Conservation (phyloP, 176 grass and related monocot genomes). For the Eremochloa ophiuroides region DNA sequence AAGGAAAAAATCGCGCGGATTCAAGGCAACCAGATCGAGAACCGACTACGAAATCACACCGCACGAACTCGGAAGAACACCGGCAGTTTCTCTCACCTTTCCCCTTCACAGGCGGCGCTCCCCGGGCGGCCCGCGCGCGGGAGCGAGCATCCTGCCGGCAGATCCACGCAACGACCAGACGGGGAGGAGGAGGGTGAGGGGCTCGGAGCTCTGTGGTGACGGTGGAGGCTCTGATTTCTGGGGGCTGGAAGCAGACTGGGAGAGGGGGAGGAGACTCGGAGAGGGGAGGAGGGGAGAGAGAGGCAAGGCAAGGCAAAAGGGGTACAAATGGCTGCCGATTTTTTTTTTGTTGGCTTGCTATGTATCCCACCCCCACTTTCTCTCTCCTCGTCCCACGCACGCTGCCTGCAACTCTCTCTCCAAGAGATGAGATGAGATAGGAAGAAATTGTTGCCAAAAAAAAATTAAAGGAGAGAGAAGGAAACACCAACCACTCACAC, state of each 20-base stretch:
- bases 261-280: too few species aligned
- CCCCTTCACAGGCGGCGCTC: background rate
- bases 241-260: background rate
- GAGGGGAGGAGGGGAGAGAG: background rate
- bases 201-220: conserved; percentile 8
- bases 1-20: background rate
- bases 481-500: conserved; percentile 82
- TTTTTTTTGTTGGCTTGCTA: conserved; percentile 14
- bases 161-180: conserved; percentile 26
- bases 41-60: conserved; percentile 12
- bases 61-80: background rate
- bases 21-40: background rate
- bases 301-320: background rate
- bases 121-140: background rate
- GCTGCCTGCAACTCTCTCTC: background rate
- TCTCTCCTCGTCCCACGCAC: conserved; percentile 19
- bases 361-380: conserved; percentile 15
- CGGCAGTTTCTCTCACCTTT: conserved; percentile 13
- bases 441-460: background rate
- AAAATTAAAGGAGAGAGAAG: conserved; percentile 32
- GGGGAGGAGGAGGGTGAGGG: background rate
- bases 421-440: background rate
- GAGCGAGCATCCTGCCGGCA: background rate
- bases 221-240: background rate
- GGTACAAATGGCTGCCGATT: conserved; percentile 19